Percentiles rank a stretch among this genome's conserved stretches.
Conservation (phyloP, 495 filamentous ascomycete genomes). For the Cetradonia linearis region DNA sequence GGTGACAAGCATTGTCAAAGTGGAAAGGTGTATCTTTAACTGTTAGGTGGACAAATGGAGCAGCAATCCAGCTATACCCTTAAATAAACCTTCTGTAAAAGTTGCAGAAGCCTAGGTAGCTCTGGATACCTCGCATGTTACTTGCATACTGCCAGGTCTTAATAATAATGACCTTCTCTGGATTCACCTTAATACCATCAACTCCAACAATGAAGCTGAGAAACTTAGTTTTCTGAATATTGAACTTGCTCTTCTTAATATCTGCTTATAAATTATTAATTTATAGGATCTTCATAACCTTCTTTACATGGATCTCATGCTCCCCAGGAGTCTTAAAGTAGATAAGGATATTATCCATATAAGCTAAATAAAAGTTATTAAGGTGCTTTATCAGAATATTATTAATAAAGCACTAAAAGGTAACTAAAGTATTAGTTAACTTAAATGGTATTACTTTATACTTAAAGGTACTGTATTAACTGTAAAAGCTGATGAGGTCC, state of each 20-base stretch:
- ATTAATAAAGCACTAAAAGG: slow-evolving; percentile 30
- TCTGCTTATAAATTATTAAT: slow-evolving; percentile 18
- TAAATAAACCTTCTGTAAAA: slow-evolving; percentile 23
- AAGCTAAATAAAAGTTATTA: slow-evolving; percentile 25
- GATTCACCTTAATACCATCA: slow-evolving; percentile 24
- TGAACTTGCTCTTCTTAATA: slow-evolving; percentile 30
- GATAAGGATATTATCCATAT: slow-evolving; percentile 27
- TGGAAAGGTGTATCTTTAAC: neutral
- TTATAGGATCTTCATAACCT: slow-evolving; percentile 20
- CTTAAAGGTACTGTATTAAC: slow-evolving; percentile 25
- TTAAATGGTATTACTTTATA: slow-evolving; percentile 32
- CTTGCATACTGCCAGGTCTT: slow-evolving; percentile 19
- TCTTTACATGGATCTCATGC: slow-evolving; percentile 20
- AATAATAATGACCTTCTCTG: slow-evolving; percentile 23
- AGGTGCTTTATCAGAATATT: slow-evolving; percentile 23
- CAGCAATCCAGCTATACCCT: neutral
- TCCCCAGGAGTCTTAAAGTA: slow-evolving; percentile 21
- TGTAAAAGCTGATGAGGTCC: slow-evolving; percentile 28
- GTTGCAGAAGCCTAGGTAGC: slow-evolving; percentile 29
- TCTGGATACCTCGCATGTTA: slow-evolving; percentile 22
- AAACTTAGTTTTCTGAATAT: slow-evolving; percentile 21
- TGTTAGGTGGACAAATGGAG: neutral
- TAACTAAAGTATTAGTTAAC: slow-evolving; percentile 23
- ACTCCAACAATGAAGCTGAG: slow-evolving; percentile 24
- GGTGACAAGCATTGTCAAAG: neutral